Conservation (phyloP, 1,284 basidiomycete genomes). For the Coniophora puteana region DNA sequence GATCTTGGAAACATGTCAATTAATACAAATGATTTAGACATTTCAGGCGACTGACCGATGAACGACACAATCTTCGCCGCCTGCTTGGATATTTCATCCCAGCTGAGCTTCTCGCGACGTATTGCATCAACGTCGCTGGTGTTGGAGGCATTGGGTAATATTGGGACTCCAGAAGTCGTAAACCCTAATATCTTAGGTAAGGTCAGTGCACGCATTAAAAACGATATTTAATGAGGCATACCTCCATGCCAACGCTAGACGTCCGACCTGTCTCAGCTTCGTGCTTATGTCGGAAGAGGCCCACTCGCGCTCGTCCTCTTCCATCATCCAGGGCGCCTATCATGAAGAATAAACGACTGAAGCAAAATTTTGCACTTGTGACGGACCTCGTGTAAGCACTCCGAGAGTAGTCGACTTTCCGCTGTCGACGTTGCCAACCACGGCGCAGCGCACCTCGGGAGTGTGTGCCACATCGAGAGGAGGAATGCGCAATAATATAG, state of each 20-base stretch:
- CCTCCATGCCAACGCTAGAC: constrained; percentile 95
- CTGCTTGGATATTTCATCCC: constrained; percentile 94
- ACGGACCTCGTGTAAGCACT: constrained; percentile 70
- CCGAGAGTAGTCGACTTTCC: constrained; percentile 95
- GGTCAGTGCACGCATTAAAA: constrained; percentile 2
- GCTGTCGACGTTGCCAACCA: constrained; percentile 92
- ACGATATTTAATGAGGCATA: constrained; percentile 30
- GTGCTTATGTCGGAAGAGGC: constrained; percentile 95
- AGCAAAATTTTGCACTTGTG: constrained; percentile 4
- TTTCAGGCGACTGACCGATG: constrained; percentile 53
- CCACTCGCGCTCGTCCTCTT: constrained; percentile 88
- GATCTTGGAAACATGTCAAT: constrained; percentile 44
- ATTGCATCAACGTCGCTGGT: constrained; percentile 58
- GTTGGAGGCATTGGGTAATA: constrained; percentile 62
- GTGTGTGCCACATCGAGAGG: constrained; percentile 67
- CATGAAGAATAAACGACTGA: constrained; percentile 23
- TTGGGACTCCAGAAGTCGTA: constrained; percentile 66
- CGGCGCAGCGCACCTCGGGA: constrained; percentile 91
- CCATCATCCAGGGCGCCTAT: constrained; percentile 91
- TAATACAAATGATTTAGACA: constrained; percentile 3
- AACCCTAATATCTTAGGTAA: constrained; percentile 78
- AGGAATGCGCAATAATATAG: constrained; percentile 65
- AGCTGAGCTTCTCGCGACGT: constrained; percentile 83
- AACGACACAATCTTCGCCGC: constrained; percentile 95
- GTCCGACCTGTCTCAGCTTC: constrained; percentile 96